Base-by-base conservation (phyloP, 208 protist species). In the Acanthamoeba pearcei region DNA sequence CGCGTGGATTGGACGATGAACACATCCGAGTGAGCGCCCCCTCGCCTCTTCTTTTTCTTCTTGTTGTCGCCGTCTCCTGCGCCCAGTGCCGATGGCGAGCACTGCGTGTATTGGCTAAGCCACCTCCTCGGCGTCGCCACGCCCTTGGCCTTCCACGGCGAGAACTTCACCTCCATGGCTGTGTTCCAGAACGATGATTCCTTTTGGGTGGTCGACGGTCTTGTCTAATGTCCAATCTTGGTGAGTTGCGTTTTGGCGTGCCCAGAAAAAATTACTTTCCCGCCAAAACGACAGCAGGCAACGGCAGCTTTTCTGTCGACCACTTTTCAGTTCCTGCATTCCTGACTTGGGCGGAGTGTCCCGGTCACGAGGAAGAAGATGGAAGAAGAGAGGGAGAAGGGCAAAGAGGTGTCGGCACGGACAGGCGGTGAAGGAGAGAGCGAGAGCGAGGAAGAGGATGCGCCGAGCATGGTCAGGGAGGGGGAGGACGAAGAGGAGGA, bases 1-100 rank as follows among this genome's bases (percentile, higher is more conserved):
- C 29, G 68, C 68, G n/a, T n/a, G 17, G 68, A 76, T 17, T n/a
- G 68, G n/a, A 76, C 68, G 68, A 76, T 76, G 68, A 76, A 76
- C 24, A 76, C 68, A n/a, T 76, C 68, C 27, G 68, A 76, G 68
- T 76, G 68, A 42, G 68, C 68, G 17, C 68, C 68, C 15, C 68
- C 68, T 46, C 68, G 2, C 68, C n/a, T 29, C 68, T 76, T 76
- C 68, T 17, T 76, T 42, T 76, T 76, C 68, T 74, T 74, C 68
- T 76, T 76, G 24, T 5, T 6, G 29, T 76, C 27, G 27, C 27
- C 64, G n/a, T 24, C 64, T 51, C 46, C 46, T 51, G 12, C 46
- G 46, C 46, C 46, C 57, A 64, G 17, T 24, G 57, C 2, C 57
- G 68, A 76, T 17, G 68, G 68, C 68, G 68, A 76, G 29, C 68